Evolutionary conservation across 106 monocot species (phyloP), one percentile per base, ranked within the genome.

Genomic region (Dioscorea zingiberensis): DNA sequence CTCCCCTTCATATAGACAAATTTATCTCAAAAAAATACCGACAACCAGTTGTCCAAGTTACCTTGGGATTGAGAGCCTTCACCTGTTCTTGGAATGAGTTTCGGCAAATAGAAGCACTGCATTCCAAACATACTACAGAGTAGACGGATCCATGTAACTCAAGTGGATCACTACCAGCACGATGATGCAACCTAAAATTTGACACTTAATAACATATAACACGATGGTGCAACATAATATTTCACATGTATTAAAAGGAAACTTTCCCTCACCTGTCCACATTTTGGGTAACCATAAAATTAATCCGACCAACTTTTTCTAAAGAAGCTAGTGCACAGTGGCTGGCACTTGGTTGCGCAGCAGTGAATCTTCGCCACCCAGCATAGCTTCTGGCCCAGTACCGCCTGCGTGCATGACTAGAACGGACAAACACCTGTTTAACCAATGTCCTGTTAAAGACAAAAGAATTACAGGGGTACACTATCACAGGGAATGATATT

Each of bases 321-420:
- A 98, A 77, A 24, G 88, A 78, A 60, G 86, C 74, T 32, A 98
- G 75, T 44, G 86, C 73, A 64, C 29, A 61, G 62, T 98, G 92
- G 64, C 81, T 84, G 56, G 92, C 65, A 84, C 78, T 89, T 25
- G 97, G 97, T 49, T 98, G 74, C 58, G 86, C 91, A 68, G 77
- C 67, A 67, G 72, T 82, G 58, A 98, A 98, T 67, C 88, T 92
- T 76, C 81, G 88, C 97, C 97, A 98, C 63, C 97, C 97, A 75
- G 92, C 97, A 88, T 86, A 98, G 81, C 97, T 98, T 70, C 97
- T 83, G 53, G 97, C 88, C 97, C 97, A 98, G 60, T 98, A 98
- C 57, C 97, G 69, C 71, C 76, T 88, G 0, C 92, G 85, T 18
- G 84, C 68, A 47, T 77, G 88, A 46, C 25, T 67, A 65, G 85